Percentiles rank a stretch among this genome's conserved stretches.
These are phyloP conservation scores for Collybia nuda DNA, from an alignment of 768 basidiomycete species.

Conservation along the genomic window DNA sequence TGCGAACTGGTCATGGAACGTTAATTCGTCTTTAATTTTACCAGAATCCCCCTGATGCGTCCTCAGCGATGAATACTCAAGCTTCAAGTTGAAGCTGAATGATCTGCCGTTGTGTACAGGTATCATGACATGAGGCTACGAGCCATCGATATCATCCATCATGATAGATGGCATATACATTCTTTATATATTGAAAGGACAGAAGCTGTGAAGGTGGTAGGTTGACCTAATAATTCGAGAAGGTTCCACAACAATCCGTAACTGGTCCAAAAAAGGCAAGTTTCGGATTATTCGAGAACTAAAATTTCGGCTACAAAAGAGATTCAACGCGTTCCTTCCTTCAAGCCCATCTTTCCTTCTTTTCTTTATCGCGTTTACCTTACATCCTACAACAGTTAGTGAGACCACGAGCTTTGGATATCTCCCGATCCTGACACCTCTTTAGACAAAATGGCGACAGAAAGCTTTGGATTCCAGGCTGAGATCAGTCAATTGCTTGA, in stretches of 20 bases:
- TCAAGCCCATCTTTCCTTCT: slow-evolving; percentile 21
- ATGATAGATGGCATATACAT: too few relatives aligned
- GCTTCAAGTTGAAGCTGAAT: too few relatives aligned
- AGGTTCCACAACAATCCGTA: slow-evolving; percentile 34
- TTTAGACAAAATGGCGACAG: slow-evolving; percentile 60
- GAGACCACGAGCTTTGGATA: slow-evolving; percentile 1
- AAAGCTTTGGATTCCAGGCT: slow-evolving; percentile 96
- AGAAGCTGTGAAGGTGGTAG: too few relatives aligned
- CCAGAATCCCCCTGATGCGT: too few relatives aligned
- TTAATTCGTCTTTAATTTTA: too few relatives aligned
- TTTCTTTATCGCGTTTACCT: slow-evolving; percentile 16
- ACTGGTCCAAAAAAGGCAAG: slow-evolving; percentile 40
- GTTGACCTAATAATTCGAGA: slow-evolving; percentile 33
- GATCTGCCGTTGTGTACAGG: too few relatives aligned
- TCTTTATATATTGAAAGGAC: too few relatives aligned
- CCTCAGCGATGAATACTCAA: too few relatives aligned
- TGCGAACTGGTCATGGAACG: too few relatives aligned
- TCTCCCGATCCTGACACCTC: slow-evolving; percentile 1
- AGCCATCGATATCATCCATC: too few relatives aligned
- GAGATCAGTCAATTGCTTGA: slow-evolving; percentile 99
- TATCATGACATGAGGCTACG: not conserved
- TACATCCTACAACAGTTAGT: slow-evolving; percentile 15
- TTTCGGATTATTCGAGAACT: slow-evolving; percentile 51
- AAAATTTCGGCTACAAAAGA: slow-evolving; percentile 38
- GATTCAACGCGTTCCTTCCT: slow-evolving; percentile 19